phyloP scores from a whole-genome alignment of 2,329 filamentous ascomycete species.

The Bretziella fagacearum region DNA sequence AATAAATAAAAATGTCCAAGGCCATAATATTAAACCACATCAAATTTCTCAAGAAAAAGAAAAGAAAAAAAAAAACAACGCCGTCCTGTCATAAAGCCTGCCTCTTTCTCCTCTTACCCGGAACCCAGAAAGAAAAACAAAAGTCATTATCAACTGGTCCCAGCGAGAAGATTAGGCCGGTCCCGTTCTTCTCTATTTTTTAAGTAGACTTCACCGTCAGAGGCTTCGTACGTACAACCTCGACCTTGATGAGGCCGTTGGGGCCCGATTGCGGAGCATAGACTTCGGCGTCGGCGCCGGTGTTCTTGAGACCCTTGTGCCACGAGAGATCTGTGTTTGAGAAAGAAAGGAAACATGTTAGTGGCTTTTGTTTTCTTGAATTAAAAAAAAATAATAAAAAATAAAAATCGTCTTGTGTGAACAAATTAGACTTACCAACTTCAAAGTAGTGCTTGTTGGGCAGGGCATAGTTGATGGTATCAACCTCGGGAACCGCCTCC shows the following conservation, averaged over 20 bases:
- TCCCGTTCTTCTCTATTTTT: not conserved
- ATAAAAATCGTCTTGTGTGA: no score
- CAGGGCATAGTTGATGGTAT: constrained; percentile 62
- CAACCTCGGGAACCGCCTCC: constrained; percentile 51
- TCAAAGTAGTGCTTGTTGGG: constrained; percentile 99
- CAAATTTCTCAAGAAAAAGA: not conserved
- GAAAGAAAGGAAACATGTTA: not conserved
- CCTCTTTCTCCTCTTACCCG: not conserved
- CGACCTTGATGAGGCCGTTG: constrained; percentile 91
- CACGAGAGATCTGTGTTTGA: constrained; percentile 66
- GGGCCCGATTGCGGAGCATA: constrained; percentile 85
- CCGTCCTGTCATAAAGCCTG: not conserved
- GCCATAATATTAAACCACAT: not conserved
- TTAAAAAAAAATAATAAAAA: no score
- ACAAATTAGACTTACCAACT: constrained; percentile 51
- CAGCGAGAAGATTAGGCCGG: not conserved
- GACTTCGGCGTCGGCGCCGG: constrained; percentile 85
- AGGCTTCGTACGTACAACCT: constrained; percentile 42
- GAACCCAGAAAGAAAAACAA: not conserved
- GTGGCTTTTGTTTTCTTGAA: no score
- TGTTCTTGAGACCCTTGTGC: constrained; percentile 93
- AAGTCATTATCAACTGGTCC: constrained; percentile 4
- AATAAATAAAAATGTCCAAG: not conserved
- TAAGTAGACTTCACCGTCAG: constrained; percentile 12
- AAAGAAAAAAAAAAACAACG: constrained; percentile 1